A percentile compares a stretch with the other conserved stretches of the same genome.
phyloP scores from a whole-genome alignment of 2,329 filamentous ascomycete genomes.

The Botrytis tulipae region DNA sequence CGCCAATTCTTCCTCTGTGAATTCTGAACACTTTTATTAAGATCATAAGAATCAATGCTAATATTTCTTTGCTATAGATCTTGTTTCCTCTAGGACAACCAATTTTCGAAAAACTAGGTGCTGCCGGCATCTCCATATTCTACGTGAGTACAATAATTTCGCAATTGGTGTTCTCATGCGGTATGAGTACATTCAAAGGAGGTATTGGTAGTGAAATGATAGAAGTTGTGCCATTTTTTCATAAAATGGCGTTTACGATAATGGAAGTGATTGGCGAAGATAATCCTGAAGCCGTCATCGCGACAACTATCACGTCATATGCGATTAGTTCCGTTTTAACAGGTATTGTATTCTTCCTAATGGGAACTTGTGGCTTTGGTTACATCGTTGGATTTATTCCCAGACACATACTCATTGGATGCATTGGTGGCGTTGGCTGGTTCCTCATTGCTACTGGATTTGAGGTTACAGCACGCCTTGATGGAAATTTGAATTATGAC shows the following conservation, averaged over 20 bases:
- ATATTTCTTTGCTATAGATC: slow-evolving; percentile 51
- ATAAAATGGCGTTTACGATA: slow-evolving; percentile 95
- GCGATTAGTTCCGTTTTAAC: slow-evolving; percentile 88
- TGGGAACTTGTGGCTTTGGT: slow-evolving; percentile 83
- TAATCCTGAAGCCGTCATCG: slow-evolving; percentile 80
- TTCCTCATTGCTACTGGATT: slow-evolving; percentile 90
- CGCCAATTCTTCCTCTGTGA: background rate
- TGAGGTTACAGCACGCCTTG: slow-evolving; percentile 86
- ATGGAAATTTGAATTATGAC: slow-evolving; percentile 82
- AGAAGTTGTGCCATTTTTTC: slow-evolving; percentile 97
- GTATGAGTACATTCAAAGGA: slow-evolving; percentile 83
- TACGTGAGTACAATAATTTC: slow-evolving; percentile 97
- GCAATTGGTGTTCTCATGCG: slow-evolving; percentile 82
- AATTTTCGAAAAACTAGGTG: slow-evolving; percentile 80
- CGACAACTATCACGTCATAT: slow-evolving; percentile 91
- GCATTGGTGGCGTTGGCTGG: slow-evolving; percentile 95
- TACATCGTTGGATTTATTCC: slow-evolving; percentile 97
- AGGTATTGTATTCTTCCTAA: slow-evolving; percentile 84
- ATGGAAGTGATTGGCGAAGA: slow-evolving; percentile 74
- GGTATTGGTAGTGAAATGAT: slow-evolving; percentile 97
- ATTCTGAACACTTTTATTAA: background rate
- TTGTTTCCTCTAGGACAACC: slow-evolving; percentile 87
- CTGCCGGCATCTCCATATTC: slow-evolving; percentile 96
- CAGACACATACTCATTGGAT: slow-evolving; percentile 91
- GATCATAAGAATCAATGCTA: slow-evolving; percentile 51